phyloP scores from a whole-genome alignment of 495 filamentous ascomycete species.

The Penicillium bovifimosum region DNA sequence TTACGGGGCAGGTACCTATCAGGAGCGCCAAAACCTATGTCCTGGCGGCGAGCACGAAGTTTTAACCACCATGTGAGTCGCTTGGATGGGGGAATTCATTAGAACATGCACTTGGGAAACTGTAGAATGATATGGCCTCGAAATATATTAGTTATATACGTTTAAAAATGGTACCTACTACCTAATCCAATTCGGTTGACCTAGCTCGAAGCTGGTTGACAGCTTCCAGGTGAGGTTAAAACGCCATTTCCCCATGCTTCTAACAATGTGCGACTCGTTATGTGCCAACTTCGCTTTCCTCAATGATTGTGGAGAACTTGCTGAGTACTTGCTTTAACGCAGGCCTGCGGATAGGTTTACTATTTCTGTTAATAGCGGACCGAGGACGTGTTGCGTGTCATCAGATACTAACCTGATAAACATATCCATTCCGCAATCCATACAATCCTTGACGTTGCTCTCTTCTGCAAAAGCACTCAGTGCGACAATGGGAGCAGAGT shows the following conservation, averaged over 20 bases:
- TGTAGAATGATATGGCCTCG: too few species aligned
- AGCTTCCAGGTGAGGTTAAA: background rate
- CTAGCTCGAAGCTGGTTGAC: background rate
- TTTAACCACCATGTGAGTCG: conserved; percentile 29
- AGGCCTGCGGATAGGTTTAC: conserved; percentile 78
- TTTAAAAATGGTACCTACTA: background rate
- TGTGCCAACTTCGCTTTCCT: conserved; percentile 30
- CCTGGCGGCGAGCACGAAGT: conserved; percentile 23
- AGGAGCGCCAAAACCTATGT: conserved; percentile 16
- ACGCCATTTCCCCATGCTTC: background rate
- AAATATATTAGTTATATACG: background rate
- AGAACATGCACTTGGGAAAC: too few species aligned
- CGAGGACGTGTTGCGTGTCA: too few species aligned
- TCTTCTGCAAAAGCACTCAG: conserved; percentile 88
- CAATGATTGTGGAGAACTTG: conserved; percentile 54
- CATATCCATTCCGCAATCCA: conserved; percentile 70
- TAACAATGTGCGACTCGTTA: background rate
- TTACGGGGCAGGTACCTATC: conserved; percentile 10
- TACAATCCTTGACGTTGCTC: conserved; percentile 79
- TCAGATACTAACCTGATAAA: conserved; percentile 43
- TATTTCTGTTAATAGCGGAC: conserved; percentile 5
- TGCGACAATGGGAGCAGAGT: conserved; percentile 83
- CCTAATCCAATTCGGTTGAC: too few species aligned
- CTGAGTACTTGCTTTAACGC: conserved; percentile 81
- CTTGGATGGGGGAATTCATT: conserved; percentile 28